Conservation (phyloP, 371 early-diverging fungal genomes). For the Mucor saturninus region DNA sequence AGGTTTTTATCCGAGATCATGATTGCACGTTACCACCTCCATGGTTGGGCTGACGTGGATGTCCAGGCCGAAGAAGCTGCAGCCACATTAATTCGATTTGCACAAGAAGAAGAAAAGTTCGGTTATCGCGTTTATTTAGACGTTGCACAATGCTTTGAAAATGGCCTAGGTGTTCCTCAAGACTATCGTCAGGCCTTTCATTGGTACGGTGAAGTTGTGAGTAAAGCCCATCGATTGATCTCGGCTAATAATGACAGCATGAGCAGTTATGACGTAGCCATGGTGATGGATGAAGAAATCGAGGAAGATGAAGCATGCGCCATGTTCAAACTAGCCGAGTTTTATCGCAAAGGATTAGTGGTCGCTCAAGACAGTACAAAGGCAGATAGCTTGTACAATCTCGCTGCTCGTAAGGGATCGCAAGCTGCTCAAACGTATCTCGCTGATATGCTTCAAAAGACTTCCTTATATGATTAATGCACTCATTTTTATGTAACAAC, state of each 20-base stretch:
- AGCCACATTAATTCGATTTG: constrained; percentile 30
- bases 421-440: constrained; percentile 27
- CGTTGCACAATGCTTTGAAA: constrained; percentile 76
- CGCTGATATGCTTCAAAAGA: constrained; percentile 18
- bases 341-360: constrained; percentile 37
- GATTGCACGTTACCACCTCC: constrained; percentile 43
- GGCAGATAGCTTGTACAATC: constrained; percentile 30
- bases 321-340: constrained; percentile 42
- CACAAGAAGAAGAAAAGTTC: constrained; percentile 26
- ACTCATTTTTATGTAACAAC: not conserved
- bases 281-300: constrained; percentile 48
- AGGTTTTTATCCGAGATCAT: constrained; percentile 34
- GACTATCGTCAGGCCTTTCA: constrained; percentile 71
- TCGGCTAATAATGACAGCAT: not conserved
- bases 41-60: constrained; percentile 43
- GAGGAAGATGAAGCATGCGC: constrained; percentile 38
- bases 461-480: constrained; percentile 5
- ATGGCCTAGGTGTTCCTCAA: constrained; percentile 81
- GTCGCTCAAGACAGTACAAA: constrained; percentile 20
- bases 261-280: not conserved
- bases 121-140: constrained; percentile 37
- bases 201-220: constrained; percentile 79
- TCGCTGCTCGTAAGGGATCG: constrained; percentile 35
- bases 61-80: constrained; percentile 32
- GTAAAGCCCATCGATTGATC: constrained; percentile 7